Base-by-base conservation (phyloP, 2,329 filamentous ascomycete species). In the Diaporthe ilicicola region DNA sequence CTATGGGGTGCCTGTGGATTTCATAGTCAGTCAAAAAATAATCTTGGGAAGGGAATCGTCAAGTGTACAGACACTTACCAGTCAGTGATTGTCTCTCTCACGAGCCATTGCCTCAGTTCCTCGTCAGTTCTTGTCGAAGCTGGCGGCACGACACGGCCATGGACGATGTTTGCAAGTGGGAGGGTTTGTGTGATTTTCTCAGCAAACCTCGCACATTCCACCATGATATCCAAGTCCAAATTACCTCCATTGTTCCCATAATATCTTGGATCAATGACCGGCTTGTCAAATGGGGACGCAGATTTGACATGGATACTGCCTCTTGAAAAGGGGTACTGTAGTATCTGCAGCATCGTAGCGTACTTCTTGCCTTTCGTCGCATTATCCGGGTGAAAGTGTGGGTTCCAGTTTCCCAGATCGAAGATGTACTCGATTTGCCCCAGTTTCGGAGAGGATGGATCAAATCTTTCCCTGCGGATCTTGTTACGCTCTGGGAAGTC, bases 271-370 rank as follows among this genome's bases (percentile, higher is more conserved):
- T 64, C 59, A 9, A 64, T 50, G 27, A n/a, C 4, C 13, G 59
- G 59, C 44, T 64, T 64, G n/a, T 64, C 59, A 22, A 2, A 13
- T 3, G 59, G 44, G 12, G 22, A 17, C 12, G 51, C 66, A 2
- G 78, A 73, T 3, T 70, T 76, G 62, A 88, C 82, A 71, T 88
- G 86, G 12, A 88, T 79, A 2, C 79, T 83, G 0, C 87, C 87
- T 3, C 80, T 78, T 0, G 84, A 84, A 37, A 86, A 86, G 0
- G 87, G 86, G 75, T 88, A 86, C 71, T 87, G 85, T 1, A 88
- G 76, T 70, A 87, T 84, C 70, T 84, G 82, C 0, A 87, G 73
- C 79, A 87, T 82, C 3, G 83, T 86, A 10, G 79, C 84, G 69
- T 87, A 86, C 68, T 81, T 82, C 71, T 84, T 86, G 2, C 77